Evolutionary conservation across 495 filamentous ascomycete species (phyloP).

Genomic region (Penicillium fimorum): DNA sequence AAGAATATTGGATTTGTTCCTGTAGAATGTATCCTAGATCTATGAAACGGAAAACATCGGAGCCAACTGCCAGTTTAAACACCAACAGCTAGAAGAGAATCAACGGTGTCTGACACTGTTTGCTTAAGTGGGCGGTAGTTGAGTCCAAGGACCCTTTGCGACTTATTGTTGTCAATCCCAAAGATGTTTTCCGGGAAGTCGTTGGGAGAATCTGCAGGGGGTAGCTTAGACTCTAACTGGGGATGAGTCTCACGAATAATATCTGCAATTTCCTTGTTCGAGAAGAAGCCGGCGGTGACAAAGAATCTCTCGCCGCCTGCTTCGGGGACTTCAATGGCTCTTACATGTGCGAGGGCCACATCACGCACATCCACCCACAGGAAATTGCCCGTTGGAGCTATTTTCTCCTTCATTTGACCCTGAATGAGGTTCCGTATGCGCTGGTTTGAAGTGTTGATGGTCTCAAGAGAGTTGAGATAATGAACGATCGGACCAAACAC

Average conservation of each 20-base stretch:
- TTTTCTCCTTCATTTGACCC: constrained; percentile 63
- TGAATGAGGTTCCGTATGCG: constrained; percentile 53
- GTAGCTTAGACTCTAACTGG: constrained; percentile 60
- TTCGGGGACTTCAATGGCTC: constrained; percentile 63
- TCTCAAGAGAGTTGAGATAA: constrained; percentile 63
- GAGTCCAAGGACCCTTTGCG: constrained; percentile 57
- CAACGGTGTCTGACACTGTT: constrained; percentile 55
- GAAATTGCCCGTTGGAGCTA: constrained; percentile 55
- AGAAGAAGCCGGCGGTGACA: constrained; percentile 59
- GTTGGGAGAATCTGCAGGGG: constrained; percentile 43
- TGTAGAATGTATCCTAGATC: background rate
- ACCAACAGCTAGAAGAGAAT: constrained; percentile 51
- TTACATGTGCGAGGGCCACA: constrained; percentile 68
- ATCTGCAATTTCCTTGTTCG: constrained; percentile 64
- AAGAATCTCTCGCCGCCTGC: constrained; percentile 73
- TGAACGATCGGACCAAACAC: constrained; percentile 69
- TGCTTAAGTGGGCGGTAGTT: constrained; percentile 54
- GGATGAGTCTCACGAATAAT: constrained; percentile 64
- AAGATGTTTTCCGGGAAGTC: constrained; percentile 43
- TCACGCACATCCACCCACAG: constrained; percentile 71
- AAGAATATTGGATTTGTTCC: background rate
- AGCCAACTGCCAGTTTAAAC: constrained; percentile 19
- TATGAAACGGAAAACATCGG: background rate
- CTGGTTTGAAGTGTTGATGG: constrained; percentile 68
- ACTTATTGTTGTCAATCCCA: constrained; percentile 52